phyloP scores from a whole-genome alignment of 148 eudicot genomes.

The Beta vulgaris region DNA sequence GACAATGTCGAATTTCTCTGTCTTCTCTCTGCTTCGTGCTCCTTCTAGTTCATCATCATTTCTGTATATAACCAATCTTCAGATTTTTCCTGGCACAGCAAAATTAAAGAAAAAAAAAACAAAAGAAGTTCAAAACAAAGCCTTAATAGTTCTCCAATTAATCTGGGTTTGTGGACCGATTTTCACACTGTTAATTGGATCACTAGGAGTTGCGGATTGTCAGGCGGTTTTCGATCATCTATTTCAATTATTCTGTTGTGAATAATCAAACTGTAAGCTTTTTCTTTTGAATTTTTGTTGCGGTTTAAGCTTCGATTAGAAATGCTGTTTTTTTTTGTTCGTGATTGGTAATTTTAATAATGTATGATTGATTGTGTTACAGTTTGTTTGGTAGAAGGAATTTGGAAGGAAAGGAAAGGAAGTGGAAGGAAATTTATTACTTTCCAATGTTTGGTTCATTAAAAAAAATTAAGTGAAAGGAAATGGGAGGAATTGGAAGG shows the following conservation, averaged over 20 bases:
- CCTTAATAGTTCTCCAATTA: not conserved
- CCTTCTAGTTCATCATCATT: constrained; percentile 3
- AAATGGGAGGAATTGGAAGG: no score
- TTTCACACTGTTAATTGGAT: constrained; percentile 23
- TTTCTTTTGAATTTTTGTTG: not conserved
- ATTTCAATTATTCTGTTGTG: not conserved
- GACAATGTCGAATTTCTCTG: not conserved
- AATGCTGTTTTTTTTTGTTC: not conserved
- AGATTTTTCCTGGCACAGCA: not conserved
- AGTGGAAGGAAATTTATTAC: no score
- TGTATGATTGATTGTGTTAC: not conserved
- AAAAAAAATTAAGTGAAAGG: no score
- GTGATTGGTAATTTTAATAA: not conserved
- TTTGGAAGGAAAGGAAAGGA: no score
- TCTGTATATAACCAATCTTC: not conserved
- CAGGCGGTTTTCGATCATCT: constrained; percentile 13
- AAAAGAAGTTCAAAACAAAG: constrained; percentile 9
- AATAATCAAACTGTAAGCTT: constrained; percentile 17
- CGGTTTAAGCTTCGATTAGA: not conserved
- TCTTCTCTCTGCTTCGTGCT: constrained; percentile 16
- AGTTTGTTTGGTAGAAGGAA: no score
- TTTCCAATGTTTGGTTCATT: no score
- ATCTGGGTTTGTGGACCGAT: constrained; percentile 38
- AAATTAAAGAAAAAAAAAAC: constrained; percentile 6
- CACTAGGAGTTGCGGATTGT: constrained; percentile 38